Base-by-base conservation (phyloP, 2,329 filamentous ascomycete genomes). In the Botrytis tulipae region DNA sequence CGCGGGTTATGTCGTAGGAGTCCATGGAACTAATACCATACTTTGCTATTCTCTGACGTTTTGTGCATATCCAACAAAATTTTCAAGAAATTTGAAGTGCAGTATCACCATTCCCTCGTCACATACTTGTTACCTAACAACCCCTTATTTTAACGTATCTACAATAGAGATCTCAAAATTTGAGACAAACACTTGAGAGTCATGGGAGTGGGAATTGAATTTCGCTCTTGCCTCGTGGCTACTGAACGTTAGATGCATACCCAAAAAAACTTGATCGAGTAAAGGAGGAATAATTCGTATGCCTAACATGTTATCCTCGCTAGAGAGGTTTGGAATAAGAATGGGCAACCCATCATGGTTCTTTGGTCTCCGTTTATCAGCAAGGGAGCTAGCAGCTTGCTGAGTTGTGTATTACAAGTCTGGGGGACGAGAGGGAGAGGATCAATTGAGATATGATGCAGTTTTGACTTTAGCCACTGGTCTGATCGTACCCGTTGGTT, bases 331-430 rank as follows among this genome's bases (percentile, higher is more conserved):
- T n/a, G 6, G 6, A 16, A 18, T 18, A 8, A 57, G 6, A 57
- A 32, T 18, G n/a, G 3, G 6, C 8, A 1, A 29, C 32, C 0
- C 4, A 29, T 18, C 14, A 4, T 4, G n/a, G 51, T 57, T 3
- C n/a, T 29, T 29, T 18, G 7, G 1, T 57, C 14, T 57, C 25
- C 1, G 8, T 18, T 57, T 29, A 2, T 9, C 4, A 3, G n/a
- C 14, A 18, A 29, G 14, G 6, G 16, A 57, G n/a, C 14, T 8
- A 7, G 25, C 12, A 16, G 25, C 48, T 54, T 2, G 48, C 48
- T 54, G 7, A 2, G n/a, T 29, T 57, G 14, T 32, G 16, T 18
- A 29, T 32, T 2, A 18, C 18, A 8, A 29, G 7, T 18, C 3
- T 9, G 1, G 18, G n/a, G 16, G 14, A 16, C 29, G 51, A 57